Base-by-base conservation (phyloP, 164 flowering plant genomes). In the Magnolia changhungtana region DNA sequence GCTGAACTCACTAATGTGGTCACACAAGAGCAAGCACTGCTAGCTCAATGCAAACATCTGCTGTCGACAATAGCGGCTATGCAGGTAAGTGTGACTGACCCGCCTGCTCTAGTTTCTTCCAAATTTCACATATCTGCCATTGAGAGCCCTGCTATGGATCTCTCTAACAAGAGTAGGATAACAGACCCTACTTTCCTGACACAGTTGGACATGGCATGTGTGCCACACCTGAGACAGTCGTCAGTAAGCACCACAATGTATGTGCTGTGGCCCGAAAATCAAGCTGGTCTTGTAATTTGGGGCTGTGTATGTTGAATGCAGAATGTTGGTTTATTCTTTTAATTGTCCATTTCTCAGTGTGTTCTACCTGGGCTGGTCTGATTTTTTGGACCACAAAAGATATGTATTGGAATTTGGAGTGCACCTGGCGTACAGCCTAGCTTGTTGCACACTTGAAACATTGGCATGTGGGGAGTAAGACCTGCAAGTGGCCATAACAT, bases 1-100 rank as follows among this genome's bases (percentile, higher is more conserved):
- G 82, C 81, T 75, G 97, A 93, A 77, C 88, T 93, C 59, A 83
- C 90, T 23, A 86, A 80, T 13, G 73, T 87, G 71, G 83, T 85
- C 65, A 80, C 82, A 64, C 84, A 81, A 59, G 99, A 91, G 86
- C 86, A 76, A 31, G 84, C 78, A 74, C 78, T 85, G 81, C 90
- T 95, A 7, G 74, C 78, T 63, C 84, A 89, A 72, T 88, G 94
- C 90, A 87, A 75, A 81, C 86, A 88, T 80, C 83, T 92, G 4
- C 79, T 95, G 80, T 92, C 94, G 61, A 74, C 85, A 37, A 37
- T 90, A 27, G 86, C 89, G 67, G 91, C 89, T 68, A 72, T 90
- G 87, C 93, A 93, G 94, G 98, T 92, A 83, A 82, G 23, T 49
- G 10, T 65, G 49, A 63, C n/a, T 13, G 14, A 19, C 51, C 18